Conservation (phyloP, 352 stramenopile genomes). For the Aphanomyces euteiches region DNA sequence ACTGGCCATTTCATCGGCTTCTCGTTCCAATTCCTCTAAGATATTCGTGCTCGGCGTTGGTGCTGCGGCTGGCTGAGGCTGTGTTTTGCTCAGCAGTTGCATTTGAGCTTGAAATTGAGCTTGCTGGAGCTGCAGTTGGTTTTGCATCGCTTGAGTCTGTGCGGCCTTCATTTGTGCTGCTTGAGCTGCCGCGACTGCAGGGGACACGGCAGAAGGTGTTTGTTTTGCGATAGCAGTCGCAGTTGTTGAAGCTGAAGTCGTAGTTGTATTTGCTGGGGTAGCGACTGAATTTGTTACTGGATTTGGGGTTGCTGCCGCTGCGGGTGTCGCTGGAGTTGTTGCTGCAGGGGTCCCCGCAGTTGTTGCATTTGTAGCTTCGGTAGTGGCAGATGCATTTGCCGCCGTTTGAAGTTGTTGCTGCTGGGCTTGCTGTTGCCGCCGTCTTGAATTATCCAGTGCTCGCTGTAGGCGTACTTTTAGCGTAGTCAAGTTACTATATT, state of each 20-base stretch:
- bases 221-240: conserved; percentile 12
- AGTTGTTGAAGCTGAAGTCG: background rate
- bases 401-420: conserved; percentile 51
- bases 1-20: conserved; percentile 85
- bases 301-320: background rate
- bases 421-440: conserved; percentile 63
- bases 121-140: conserved; percentile 17
- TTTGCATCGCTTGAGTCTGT: conserved; percentile 27
- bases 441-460: conserved; percentile 75
- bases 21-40: conserved; percentile 76
- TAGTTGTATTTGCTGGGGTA: background rate
- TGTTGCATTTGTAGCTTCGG: conserved; percentile 38
- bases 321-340: background rate
- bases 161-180: conserved; percentile 5
- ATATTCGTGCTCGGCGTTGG: conserved; percentile 44
- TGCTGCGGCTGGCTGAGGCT: conserved; percentile 31
- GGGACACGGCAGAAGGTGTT: background rate
- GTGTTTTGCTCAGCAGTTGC: conserved; percentile 57
- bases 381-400: background rate
- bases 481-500: conserved; percentile 86
- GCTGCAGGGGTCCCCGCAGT: conserved; percentile 31
- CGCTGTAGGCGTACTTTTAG: conserved; percentile 79
- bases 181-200: background rate
- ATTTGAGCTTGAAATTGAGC: conserved; percentile 46
- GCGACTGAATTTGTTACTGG: background rate